Percentiles rank a stretch among this genome's conserved stretches.
phyloP scores from a whole-genome alignment of 2,329 filamentous ascomycete species.

The Aurifilum marmelostoma region DNA sequence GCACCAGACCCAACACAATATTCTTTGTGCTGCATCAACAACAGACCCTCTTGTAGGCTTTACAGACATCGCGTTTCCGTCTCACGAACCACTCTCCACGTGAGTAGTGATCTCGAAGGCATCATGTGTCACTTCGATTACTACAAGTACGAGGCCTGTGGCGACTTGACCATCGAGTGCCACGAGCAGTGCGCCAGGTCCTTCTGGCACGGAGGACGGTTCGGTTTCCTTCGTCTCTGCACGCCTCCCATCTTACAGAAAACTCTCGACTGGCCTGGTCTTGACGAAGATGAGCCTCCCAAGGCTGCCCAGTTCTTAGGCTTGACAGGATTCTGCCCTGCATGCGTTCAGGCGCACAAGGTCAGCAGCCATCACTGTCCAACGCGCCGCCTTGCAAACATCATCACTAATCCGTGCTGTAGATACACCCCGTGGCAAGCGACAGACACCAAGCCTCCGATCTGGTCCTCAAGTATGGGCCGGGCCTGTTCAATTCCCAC shows the following conservation, averaged over 20 bases:
- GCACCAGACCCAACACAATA: neutral
- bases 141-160: conserved; percentile 23
- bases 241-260: conserved; percentile 17
- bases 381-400: neutral
- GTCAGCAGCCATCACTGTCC: conserved; percentile 9
- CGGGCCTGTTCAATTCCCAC: conserved; percentile 3
- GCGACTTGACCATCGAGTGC: conserved; percentile 26
- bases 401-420: neutral
- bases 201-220: conserved; percentile 22
- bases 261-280: conserved; percentile 15
- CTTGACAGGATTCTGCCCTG: conserved; percentile 23
- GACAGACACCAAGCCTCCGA: conserved; percentile 1
- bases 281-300: conserved; percentile 20
- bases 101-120: neutral
- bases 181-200: conserved; percentile 11
- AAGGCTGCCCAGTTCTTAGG: conserved; percentile 10
- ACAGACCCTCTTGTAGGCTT: neutral
- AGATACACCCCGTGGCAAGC: conserved; percentile 13
- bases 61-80: neutral
- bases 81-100: neutral
- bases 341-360: conserved; percentile 20
- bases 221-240: conserved; percentile 22
- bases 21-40: neutral
- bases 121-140: conserved; percentile 28
- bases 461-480: neutral